Evolutionary conservation across 495 filamentous ascomycete species (phyloP).

Genomic region (Venustampulla echinocandica): DNA sequence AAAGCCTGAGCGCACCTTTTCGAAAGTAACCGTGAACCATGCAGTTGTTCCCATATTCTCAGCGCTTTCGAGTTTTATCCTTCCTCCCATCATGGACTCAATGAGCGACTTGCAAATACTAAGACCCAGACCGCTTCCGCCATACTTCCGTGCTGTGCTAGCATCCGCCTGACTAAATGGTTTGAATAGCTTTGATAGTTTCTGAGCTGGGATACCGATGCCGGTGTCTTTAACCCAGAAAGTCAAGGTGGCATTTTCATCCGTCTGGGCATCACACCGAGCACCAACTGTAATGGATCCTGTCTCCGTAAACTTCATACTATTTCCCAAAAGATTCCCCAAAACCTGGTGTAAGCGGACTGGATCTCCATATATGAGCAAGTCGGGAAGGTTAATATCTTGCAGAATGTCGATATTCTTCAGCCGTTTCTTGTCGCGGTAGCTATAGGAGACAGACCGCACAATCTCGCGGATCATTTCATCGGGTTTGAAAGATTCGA

Average conservation of each 20-base stretch:
- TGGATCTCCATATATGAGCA: slow-evolving; percentile 83
- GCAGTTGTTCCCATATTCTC: slow-evolving; percentile 74
- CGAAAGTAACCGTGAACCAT: slow-evolving; percentile 73
- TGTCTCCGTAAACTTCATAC: slow-evolving; percentile 85
- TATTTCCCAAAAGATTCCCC: slow-evolving; percentile 88
- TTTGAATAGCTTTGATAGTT: slow-evolving; percentile 75
- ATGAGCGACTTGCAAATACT: slow-evolving; percentile 94
- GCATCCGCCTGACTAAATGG: slow-evolving; percentile 88
- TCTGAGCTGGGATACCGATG: slow-evolving; percentile 76
- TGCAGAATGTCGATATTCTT: slow-evolving; percentile 54
- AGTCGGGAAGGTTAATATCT: slow-evolving; percentile 64
- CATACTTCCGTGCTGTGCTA: slow-evolving; percentile 79
- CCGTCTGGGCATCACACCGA: slow-evolving; percentile 57
- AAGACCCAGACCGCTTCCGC: slow-evolving; percentile 81
- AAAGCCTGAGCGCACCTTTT: slow-evolving; percentile 54
- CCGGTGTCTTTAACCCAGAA: slow-evolving; percentile 87
- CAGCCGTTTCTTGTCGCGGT: slow-evolving; percentile 59
- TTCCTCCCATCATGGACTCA: slow-evolving; percentile 80
- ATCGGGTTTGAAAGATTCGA: slow-evolving; percentile 73
- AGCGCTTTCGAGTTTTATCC: slow-evolving; percentile 70
- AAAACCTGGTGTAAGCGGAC: slow-evolving; percentile 87
- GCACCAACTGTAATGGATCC: slow-evolving; percentile 77
- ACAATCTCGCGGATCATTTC: slow-evolving; percentile 86
- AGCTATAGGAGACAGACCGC: slow-evolving; percentile 75
- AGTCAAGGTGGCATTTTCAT: slow-evolving; percentile 60